Base-by-base conservation (phyloP, 139 green algal species). In the Chloropicon primus region DNA sequence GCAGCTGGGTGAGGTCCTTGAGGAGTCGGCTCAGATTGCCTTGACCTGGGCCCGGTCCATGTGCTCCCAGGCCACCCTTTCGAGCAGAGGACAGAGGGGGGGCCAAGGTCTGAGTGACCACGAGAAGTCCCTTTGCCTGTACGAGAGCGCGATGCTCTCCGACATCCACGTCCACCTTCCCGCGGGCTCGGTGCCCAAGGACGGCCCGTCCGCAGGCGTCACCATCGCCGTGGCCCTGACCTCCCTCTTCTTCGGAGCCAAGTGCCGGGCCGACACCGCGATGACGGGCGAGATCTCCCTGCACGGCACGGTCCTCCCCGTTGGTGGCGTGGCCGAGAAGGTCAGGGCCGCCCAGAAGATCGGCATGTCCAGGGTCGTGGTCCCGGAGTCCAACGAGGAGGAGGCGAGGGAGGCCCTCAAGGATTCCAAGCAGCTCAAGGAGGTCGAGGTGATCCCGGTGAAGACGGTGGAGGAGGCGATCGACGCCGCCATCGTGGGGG, bases 141-240 rank as follows among this genome's bases (percentile, higher is more conserved):
- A 24, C 25, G 77, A 26, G 76, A 28, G 77, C 76, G 26, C 3
- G 78, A 82, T n/a, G n/a, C n/a, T n/a, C 2, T 73, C 29, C 22
- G 87, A 91, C 75, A 28, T 95, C 2, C 90, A 95, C 80, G 81
- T 95, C 24, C 90, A 95, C 78, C 78, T 95, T 24, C 89, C 89
- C 21, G 78, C 87, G 28, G 90, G 90, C 0, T 85, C 85, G 27
- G 85, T 94, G 23, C 86, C 86, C 53, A 95, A 95, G 85, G 89
- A 92, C 76, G 83, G 83, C 26, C 83, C 83, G 2, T 81, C 29
- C 23, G 83, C 89, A 1, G 90, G 90, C 24, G 86, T 95, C 53
- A 95, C 90, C 10, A 80, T 95, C 27, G 87, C 87, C 1, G 84
- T 84, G 1, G 87, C 85, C 1, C 80, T 95, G 23, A 28, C 89